Evolutionary conservation across 2,329 filamentous ascomycete genomes (phyloP).

Genomic region (Daldinia sp.): DNA sequence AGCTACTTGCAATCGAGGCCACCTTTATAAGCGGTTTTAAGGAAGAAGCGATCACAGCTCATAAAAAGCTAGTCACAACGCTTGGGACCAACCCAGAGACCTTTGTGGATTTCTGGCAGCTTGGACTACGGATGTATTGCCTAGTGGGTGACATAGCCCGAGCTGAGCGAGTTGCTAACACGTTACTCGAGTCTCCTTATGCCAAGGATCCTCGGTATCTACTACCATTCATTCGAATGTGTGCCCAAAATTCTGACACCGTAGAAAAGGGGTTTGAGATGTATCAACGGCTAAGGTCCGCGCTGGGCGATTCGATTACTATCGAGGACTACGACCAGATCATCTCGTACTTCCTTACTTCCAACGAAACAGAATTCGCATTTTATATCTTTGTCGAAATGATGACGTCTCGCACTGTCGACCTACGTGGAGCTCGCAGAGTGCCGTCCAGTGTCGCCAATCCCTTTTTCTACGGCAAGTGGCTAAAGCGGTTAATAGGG

Average conservation of each 20-base stretch:
- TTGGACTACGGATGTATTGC: constrained; percentile 75
- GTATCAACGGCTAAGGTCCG: constrained; percentile 73
- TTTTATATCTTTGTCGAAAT: constrained; percentile 88
- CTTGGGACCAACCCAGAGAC: constrained; percentile 63
- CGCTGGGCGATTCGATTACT: constrained; percentile 70
- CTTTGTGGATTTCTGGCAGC: constrained; percentile 69
- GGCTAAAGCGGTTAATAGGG: constrained; percentile 86
- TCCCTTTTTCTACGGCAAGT: constrained; percentile 87
- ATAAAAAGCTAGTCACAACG: constrained; percentile 68
- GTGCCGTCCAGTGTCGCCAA: constrained; percentile 70
- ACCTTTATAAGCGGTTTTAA: constrained; percentile 73
- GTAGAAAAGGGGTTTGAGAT: constrained; percentile 72
- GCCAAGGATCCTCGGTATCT: constrained; percentile 67
- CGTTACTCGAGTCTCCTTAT: constrained; percentile 61
- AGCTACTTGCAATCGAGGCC: constrained; percentile 76
- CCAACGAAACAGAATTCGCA: constrained; percentile 73
- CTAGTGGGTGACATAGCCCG: constrained; percentile 68
- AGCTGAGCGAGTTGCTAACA: constrained; percentile 68
- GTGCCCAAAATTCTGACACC: constrained; percentile 64
- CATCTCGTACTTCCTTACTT: constrained; percentile 76
- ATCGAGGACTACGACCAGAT: constrained; percentile 83
- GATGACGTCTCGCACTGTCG: constrained; percentile 75
- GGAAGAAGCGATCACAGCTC: constrained; percentile 70
- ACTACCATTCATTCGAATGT: constrained; percentile 77
- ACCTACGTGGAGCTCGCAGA: constrained; percentile 57